A percentile compares a stretch with the other conserved stretches of the same genome.
These are phyloP conservation scores for Russula earlei DNA, from an alignment of 768 basidiomycete species.

Conservation along the genomic window DNA sequence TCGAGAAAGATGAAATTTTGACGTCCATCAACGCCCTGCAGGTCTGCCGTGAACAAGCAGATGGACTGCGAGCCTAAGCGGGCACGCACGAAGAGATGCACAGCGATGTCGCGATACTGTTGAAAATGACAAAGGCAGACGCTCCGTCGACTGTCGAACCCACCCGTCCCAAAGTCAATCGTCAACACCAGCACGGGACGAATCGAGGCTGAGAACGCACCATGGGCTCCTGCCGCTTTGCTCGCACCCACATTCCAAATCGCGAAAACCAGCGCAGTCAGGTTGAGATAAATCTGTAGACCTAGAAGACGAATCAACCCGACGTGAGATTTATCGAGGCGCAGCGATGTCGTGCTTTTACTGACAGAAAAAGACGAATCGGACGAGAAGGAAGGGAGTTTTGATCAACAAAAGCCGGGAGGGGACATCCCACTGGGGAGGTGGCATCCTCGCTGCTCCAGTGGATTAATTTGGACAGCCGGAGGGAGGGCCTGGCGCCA, in stretches of 20 bases:
- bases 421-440: background rate
- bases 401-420: constrained; percentile 25
- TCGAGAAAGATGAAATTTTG: constrained; percentile 30
- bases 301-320: background rate
- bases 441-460: background rate
- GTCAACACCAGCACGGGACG: no score
- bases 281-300: constrained; percentile 37
- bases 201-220: no score
- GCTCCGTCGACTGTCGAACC: background rate
- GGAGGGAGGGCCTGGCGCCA: background rate
- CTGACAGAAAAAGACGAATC: constrained; percentile 45
- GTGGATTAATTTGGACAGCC: background rate
- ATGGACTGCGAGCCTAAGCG: constrained; percentile 29
- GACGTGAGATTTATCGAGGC: no score
- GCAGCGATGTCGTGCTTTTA: constrained; percentile 26
- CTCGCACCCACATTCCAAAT: constrained; percentile 12
- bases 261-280: constrained; percentile 11
- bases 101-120: constrained; percentile 15
- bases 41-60: constrained; percentile 31
- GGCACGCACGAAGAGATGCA: constrained; percentile 33
- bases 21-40: constrained; percentile 26
- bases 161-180: no score
- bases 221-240: background rate
- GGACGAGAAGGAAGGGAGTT: constrained; percentile 46
- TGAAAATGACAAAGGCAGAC: background rate